phyloP scores from a whole-genome alignment of 768 basidiomycete genomes.

The Russula abietina region DNA sequence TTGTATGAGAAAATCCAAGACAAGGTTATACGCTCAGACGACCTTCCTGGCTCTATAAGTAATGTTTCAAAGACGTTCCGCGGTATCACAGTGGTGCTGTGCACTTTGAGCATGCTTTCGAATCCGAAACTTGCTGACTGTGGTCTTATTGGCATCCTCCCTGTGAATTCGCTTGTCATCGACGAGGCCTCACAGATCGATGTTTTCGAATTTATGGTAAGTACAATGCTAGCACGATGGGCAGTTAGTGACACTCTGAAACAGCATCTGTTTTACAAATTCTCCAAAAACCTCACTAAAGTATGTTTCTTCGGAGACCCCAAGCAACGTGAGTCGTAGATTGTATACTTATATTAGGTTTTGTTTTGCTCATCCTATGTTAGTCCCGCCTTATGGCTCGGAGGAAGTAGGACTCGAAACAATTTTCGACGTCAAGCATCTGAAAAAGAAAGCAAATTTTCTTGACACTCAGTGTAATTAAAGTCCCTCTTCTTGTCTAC shows the following conservation, averaged over 20 bases:
- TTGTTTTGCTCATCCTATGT: neutral
- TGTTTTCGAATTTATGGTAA: conserved; percentile 43
- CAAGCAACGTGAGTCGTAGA: conserved; percentile 39
- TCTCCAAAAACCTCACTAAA: conserved; percentile 35
- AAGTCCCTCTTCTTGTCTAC: neutral
- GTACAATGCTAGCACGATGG: conserved; percentile 4
- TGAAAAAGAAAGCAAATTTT: conserved; percentile 34
- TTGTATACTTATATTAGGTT: neutral
- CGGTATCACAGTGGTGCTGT: conserved; percentile 37
- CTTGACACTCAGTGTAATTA: conserved; percentile 44
- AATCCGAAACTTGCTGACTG: conserved; percentile 37
- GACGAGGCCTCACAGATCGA: conserved; percentile 53
- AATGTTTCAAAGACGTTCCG: conserved; percentile 31
- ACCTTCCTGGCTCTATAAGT: conserved; percentile 31
- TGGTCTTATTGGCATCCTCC: conserved; percentile 35
- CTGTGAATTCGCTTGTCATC: conserved; percentile 43
- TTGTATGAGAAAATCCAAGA: conserved; percentile 36
- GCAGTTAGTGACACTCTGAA: neutral
- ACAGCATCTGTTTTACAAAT: conserved; percentile 43
- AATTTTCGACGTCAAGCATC: conserved; percentile 43
- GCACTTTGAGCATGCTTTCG: conserved; percentile 47
- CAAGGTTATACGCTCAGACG: conserved; percentile 38
- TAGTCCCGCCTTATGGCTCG: conserved; percentile 50
- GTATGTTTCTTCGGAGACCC: conserved; percentile 54
- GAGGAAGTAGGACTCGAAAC: conserved; percentile 38